A percentile compares a stretch with the other conserved stretches of the same genome.
Evolutionary conservation across 176 grass and related monocot genomes (phyloP).

Genomic region (Triticum monococcum): DNA sequence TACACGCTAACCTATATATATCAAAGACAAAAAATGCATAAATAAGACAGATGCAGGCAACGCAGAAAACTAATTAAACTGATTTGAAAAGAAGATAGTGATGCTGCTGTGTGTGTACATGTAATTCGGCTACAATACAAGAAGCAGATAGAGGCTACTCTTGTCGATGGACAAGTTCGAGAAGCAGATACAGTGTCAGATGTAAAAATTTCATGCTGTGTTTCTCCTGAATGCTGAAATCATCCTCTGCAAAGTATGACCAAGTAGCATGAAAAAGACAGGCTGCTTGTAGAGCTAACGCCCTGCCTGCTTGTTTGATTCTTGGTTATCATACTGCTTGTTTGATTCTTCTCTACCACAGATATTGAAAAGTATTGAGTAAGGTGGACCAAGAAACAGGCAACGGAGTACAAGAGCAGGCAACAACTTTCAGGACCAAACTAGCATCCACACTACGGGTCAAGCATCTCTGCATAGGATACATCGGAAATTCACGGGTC

Average conservation of each 20-base stretch:
- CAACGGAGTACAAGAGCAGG: background rate
- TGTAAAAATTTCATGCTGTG: background rate
- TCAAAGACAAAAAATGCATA: constrained; percentile 11
- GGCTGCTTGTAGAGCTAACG: background rate
- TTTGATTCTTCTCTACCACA: background rate
- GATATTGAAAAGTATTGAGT: background rate
- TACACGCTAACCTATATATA: constrained; percentile 51
- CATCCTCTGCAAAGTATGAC: background rate
- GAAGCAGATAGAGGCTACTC: too few species aligned
- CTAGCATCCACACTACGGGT: background rate
- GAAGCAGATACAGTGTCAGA: background rate
- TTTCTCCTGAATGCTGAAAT: background rate
- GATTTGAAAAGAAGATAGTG: background rate
- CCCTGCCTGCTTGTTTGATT: background rate
- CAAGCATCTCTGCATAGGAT: background rate
- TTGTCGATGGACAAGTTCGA: too few species aligned
- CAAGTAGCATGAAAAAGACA: background rate
- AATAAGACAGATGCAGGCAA: background rate
- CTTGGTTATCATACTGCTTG: background rate
- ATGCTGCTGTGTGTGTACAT: background rate
- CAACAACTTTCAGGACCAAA: background rate
- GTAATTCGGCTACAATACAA: background rate
- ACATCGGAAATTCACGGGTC: background rate
- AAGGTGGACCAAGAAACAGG: background rate
- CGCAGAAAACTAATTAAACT: background rate